phyloP scores from a whole-genome alignment of 2,329 filamentous ascomycete genomes.

The Podosphaera aphanis region DNA sequence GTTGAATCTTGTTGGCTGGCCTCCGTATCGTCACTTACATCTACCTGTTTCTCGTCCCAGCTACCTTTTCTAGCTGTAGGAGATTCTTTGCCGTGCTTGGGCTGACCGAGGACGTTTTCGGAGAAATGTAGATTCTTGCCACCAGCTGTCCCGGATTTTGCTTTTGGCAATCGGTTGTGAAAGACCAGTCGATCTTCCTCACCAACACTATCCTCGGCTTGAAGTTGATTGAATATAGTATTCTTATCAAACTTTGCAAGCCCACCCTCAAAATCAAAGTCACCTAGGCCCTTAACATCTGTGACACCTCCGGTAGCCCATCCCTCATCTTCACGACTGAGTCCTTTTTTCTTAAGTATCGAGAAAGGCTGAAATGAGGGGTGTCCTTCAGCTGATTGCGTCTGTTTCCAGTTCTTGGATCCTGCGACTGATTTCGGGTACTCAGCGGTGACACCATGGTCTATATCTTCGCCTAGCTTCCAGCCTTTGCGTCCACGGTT shows the following conservation, averaged over 20 bases:
- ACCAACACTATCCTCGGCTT: conserved; percentile 69
- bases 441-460: conserved; percentile 19
- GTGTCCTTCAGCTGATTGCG: conserved; percentile 38
- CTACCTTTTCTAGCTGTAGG: conserved; percentile 12
- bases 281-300: conserved; percentile 76
- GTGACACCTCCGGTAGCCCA: conserved; percentile 95
- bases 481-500: conserved; percentile 15
- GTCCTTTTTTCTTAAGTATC: conserved; percentile 26
- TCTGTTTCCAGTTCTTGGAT: conserved; percentile 44
- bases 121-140: conserved; percentile 82
- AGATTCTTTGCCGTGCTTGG: conserved; percentile 16
- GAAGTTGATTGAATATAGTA: conserved; percentile 74
- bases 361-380: conserved; percentile 39
- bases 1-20: conserved; percentile 10
- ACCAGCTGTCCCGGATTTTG: conserved; percentile 41
- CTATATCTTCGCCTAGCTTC: conserved; percentile 18
- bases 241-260: conserved; percentile 90
- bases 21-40: conserved; percentile 19
- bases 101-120: conserved; percentile 66
- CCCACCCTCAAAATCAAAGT: conserved; percentile 81
- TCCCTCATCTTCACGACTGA: conserved; percentile 38
- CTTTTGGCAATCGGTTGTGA: conserved; percentile 48
- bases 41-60: conserved; percentile 57
- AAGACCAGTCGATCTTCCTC: conserved; percentile 77
- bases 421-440: conserved; percentile 22